Evolutionary conservation across 1,284 basidiomycete genomes (phyloP).

Genomic region (Trichosporon ovoides): DNA sequence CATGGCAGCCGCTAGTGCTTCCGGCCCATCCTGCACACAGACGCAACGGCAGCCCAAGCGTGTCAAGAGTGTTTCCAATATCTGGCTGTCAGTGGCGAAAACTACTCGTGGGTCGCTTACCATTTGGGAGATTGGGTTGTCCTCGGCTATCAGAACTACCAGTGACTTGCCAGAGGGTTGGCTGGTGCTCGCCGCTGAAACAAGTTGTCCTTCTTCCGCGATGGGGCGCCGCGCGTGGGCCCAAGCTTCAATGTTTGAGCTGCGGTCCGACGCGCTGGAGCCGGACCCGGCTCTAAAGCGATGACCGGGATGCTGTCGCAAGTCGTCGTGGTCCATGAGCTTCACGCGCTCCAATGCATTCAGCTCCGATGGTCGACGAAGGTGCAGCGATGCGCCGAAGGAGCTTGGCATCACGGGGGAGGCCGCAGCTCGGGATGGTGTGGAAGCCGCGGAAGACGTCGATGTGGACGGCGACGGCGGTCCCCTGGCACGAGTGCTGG

Average conservation of each 20-base stretch:
- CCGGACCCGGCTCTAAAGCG: constrained; percentile 77
- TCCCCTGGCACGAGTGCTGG: constrained; percentile 9
- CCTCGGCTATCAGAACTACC: constrained; percentile 89
- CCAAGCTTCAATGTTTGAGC: constrained; percentile 34
- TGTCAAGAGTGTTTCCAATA: constrained; percentile 85
- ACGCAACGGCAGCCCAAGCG: constrained; percentile 90
- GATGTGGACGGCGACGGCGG: constrained; percentile 77
- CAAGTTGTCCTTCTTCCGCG: constrained; percentile 6
- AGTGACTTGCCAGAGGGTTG: constrained; percentile 47
- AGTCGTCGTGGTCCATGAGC: constrained; percentile 64
- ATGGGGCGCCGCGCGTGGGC: constrained; percentile 19
- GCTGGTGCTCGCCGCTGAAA: not conserved
- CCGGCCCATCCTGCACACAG: constrained; percentile 89
- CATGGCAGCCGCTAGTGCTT: constrained; percentile 94
- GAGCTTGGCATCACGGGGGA: constrained; percentile 4
- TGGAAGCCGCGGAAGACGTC: constrained; percentile 85
- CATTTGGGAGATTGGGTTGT: constrained; percentile 93
- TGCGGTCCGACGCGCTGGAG: constrained; percentile 50
- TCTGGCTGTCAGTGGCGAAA: constrained; percentile 46
- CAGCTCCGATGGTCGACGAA: constrained; percentile 75
- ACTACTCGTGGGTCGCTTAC: constrained; percentile 22
- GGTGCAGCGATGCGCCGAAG: constrained; percentile 50
- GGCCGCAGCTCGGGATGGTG: constrained; percentile 65
- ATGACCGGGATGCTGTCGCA: constrained; percentile 64
- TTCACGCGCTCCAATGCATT: constrained; percentile 81